phyloP scores from a whole-genome alignment of 495 filamentous ascomycete species.

The Hypoxylon lienhwacheense region DNA sequence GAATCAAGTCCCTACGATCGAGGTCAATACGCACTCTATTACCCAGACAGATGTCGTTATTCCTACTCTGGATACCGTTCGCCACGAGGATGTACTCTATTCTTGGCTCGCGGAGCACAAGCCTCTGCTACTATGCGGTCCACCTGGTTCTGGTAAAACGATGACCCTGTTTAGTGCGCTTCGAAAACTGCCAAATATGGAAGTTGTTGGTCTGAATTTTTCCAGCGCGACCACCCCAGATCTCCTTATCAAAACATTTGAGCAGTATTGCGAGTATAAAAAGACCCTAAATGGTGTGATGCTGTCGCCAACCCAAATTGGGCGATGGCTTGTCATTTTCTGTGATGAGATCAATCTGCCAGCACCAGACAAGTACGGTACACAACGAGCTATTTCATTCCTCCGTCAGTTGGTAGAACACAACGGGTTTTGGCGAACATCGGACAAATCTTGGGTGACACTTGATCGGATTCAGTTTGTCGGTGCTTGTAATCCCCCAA shows the following conservation, averaged over 20 bases:
- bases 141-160: conserved; percentile 97
- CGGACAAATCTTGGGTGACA: conserved; percentile 96
- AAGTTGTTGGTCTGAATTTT: conserved; percentile 98
- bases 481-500: conserved; percentile 98
- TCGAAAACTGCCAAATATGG: conserved; percentile 95
- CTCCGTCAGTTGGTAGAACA: conserved; percentile 95
- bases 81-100: conserved; percentile 96
- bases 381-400: conserved; percentile 95
- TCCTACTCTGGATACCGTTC: conserved; percentile 92
- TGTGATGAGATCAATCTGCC: conserved; percentile 99
- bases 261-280: conserved; percentile 99
- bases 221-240: conserved; percentile 98
- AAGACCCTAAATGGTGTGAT: conserved; percentile 96
- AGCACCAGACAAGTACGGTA: conserved; percentile 97
- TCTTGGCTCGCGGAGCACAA: conserved; percentile 99
- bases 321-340: conserved; percentile 97
- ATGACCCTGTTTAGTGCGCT: conserved; percentile 99
- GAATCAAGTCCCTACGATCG: conserved; percentile 86
- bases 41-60: conserved; percentile 98
- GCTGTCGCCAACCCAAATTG: conserved; percentile 93
- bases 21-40: conserved; percentile 96
- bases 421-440: conserved; percentile 97
- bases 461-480: conserved; percentile 98
- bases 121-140: conserved; percentile 91
- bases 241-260: conserved; percentile 96